Percentiles rank a stretch among this genome's conserved stretches.
Conservation (phyloP, 345 rosid genomes). For the Turritis glabra region DNA sequence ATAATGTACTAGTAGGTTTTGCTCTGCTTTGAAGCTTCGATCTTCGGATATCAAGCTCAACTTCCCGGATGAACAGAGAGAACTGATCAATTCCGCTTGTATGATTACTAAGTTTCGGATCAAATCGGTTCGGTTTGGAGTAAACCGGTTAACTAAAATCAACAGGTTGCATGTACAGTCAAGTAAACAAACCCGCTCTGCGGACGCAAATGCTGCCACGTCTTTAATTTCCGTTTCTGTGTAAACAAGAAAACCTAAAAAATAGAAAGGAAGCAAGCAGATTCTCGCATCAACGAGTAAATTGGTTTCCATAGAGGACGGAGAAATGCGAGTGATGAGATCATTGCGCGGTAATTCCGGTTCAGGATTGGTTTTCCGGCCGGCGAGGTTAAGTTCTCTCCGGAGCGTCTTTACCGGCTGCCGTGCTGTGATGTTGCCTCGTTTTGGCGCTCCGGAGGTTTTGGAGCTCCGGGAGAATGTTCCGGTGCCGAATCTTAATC, state of each 20-base stretch:
- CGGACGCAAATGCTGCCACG: conserved; percentile 46
- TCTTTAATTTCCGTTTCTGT: conserved; percentile 25
- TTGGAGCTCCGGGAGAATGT: conserved; percentile 74
- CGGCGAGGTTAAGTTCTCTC: conserved; percentile 28
- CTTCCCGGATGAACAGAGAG: too few relatives aligned
- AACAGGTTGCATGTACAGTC: conserved; percentile 22
- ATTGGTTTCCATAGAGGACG: conserved; percentile 7
- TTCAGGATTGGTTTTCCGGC: conserved; percentile 20
- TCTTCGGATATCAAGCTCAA: too few relatives aligned
- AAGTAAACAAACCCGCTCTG: conserved; percentile 34
- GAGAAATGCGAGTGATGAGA: conserved; percentile 42
- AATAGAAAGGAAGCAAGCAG: conserved; percentile 21
- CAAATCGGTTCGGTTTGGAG: background rate
- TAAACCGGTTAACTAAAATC: conserved; percentile 20
- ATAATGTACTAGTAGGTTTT: too few relatives aligned
- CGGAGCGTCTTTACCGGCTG: conserved; percentile 65
- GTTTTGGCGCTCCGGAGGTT: conserved; percentile 91
- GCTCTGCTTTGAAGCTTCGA: too few relatives aligned
- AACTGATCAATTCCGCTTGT: too few relatives aligned
- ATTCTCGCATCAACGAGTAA: conserved; percentile 26
- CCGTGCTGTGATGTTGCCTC: conserved; percentile 83
- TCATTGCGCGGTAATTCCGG: background rate
- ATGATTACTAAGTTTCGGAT: background rate
- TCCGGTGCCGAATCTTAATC: conserved; percentile 72
- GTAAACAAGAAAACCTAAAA: background rate